Evolutionary conservation across 495 filamentous ascomycete species (phyloP), one percentile per base, ranked within the genome.

Genomic region (Xylaria sp.): DNA sequence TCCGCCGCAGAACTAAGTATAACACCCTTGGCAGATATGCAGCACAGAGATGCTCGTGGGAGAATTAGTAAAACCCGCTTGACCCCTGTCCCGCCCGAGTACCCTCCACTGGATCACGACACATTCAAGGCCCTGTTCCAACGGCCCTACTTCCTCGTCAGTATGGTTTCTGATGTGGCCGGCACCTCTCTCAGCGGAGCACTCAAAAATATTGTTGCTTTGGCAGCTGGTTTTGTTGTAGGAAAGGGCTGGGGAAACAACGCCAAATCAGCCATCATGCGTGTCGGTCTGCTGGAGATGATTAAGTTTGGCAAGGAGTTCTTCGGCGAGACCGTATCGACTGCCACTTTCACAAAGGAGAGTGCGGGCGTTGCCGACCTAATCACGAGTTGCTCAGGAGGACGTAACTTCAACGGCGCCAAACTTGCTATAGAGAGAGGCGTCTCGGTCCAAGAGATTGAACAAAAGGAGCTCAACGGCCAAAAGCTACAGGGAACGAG

Each of bases 211-310:
- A 92, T 99, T 71, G 92, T 99, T 67, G 97, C 97, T 14, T 82
- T 99, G 9, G 94, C 95, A 3, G 94, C 96, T 9, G 97, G 97
- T 65, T 98, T 96, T 84, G 94, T 98, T 68, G 93, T 95, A 64
- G 97, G 97, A 21, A 88, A 95, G 72, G 94, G 95, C 70, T 99
- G 97, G 97, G 97, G 95, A 73, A 94, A 97, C 83, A 99, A 97
- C 76, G 95, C 95, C 61, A 98, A 98, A 83, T 93, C 96, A 50
- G 96, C 96, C 26, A 90, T 99, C 59, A 98, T 98, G 94, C 92
- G 96, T 14, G 91, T 97, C 35, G 96, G 96, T 11, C 87, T 99
- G 66, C 85, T 97, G 63, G 96, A 99, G 83, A 97, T 96, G 90
- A 93, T 97, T 68, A 91, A 92, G 71, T 99, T 99, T 74, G 95